Evolutionary conservation across 2,329 filamentous ascomycete species (phyloP).

Genomic region (Diaporthe batatas): DNA sequence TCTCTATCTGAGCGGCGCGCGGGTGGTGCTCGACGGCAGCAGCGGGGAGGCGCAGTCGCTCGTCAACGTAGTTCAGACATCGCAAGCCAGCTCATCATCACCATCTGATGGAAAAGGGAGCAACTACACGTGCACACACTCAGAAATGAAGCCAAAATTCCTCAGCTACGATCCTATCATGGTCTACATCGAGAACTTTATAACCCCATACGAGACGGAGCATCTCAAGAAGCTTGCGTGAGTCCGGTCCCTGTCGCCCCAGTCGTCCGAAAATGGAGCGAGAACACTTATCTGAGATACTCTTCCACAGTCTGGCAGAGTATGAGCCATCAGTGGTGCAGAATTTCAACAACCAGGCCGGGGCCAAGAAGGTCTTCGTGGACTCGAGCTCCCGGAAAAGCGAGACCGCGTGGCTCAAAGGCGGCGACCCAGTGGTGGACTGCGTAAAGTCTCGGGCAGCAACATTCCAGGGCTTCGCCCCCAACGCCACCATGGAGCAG

Average conservation of each 20-base stretch:
- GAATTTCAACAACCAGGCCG: constrained; percentile 21
- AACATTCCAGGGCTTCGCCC: constrained; percentile 28
- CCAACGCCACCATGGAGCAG: constrained; percentile 25
- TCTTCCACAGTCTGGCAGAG: constrained; percentile 7
- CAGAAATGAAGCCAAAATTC: constrained; percentile 30
- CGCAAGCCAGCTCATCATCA: neutral
- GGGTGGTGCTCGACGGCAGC: constrained; percentile 17
- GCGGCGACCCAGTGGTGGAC: constrained; percentile 19
- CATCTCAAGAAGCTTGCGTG: constrained; percentile 27
- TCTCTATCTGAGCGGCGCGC: constrained; percentile 17
- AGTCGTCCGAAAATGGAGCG: too few species aligned
- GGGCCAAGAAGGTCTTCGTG: constrained; percentile 1
- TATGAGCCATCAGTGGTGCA: constrained; percentile 34
- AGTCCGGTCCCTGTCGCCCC: neutral
- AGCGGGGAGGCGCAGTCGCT: neutral
- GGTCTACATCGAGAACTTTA: constrained; percentile 34
- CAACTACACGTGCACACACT: constrained; percentile 29
- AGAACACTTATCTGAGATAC: neutral
- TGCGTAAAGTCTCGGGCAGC: constrained; percentile 16
- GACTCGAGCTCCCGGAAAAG: constrained; percentile 16
- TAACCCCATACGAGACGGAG: constrained; percentile 24
- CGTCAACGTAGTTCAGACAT: neutral
- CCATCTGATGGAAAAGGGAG: neutral
- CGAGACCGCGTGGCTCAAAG: constrained; percentile 32
- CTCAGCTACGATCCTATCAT: constrained; percentile 35